Conservation (phyloP, 768 basidiomycete species). For the Suillus placidus region DNA sequence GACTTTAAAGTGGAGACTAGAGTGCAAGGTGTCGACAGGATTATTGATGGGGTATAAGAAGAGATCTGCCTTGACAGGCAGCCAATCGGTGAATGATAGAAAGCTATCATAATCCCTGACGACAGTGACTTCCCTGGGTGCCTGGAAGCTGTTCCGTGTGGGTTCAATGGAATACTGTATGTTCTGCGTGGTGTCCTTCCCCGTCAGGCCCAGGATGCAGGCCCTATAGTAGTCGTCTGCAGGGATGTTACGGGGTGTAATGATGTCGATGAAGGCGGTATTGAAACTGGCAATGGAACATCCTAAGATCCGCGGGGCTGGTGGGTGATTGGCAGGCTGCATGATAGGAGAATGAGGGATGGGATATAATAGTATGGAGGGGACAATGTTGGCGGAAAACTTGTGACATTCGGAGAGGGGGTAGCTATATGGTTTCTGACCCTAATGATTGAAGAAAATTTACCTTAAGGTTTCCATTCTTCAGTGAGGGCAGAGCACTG, state of each 20-base stretch:
- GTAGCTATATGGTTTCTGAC: background rate
- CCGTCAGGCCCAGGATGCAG: background rate
- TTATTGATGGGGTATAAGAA: background rate
- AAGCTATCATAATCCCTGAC: slow-evolving; percentile 8
- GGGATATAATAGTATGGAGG: background rate
- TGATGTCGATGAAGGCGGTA: background rate
- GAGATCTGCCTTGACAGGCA: background rate
- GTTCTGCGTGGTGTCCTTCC: background rate
- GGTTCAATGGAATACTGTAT: slow-evolving; percentile 3
- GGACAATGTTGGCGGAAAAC: background rate
- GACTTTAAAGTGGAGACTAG: background rate
- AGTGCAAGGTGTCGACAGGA: background rate
- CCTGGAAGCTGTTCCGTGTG: background rate
- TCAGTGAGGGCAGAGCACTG: background rate
- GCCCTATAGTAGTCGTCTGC: background rate
- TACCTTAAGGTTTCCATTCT: background rate
- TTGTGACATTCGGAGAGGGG: background rate
- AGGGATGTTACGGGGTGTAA: background rate
- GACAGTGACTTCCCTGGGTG: background rate
- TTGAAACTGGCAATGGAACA: background rate
- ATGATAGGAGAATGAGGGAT: background rate
- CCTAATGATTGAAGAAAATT: background rate
- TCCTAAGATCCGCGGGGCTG: background rate
- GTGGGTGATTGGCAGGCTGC: background rate
- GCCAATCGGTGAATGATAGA: background rate